A percentile compares a stretch with the other conserved stretches of the same genome.
These are phyloP conservation scores for Sporobolomyces roseus DNA, from an alignment of 768 basidiomycete genomes.

Conservation along the genomic window DNA sequence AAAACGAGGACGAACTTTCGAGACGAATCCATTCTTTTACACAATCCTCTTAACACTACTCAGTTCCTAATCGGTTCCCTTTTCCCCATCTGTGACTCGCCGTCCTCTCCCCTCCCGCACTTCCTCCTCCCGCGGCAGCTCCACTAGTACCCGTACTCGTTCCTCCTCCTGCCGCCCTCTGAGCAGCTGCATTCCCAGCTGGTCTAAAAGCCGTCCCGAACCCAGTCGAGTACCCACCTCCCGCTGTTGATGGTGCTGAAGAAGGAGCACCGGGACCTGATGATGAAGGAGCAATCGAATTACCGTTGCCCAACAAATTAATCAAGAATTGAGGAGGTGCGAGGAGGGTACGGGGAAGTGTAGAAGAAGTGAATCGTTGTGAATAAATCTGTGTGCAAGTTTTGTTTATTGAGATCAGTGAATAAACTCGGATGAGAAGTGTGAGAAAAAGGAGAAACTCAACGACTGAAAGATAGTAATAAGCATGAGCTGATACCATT, in stretches of 20 bases:
- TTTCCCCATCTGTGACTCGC: conserved; percentile 38
- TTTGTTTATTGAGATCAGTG: too few species aligned
- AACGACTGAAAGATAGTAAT: conserved; percentile 57
- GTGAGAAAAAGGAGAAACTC: too few species aligned
- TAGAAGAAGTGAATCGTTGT: neutral
- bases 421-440: too few species aligned
- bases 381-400: neutral
- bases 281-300: conserved; percentile 17
- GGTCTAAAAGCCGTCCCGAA: conserved; percentile 22
- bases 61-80: conserved; percentile 37
- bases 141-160: too few species aligned
- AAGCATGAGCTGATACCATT: conserved; percentile 69
- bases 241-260: neutral
- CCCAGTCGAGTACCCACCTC: conserved; percentile 8
- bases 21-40: too few species aligned
- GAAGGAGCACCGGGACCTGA: neutral
- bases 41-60: conserved; percentile 4
- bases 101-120: conserved; percentile 10
- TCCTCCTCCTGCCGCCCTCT: neutral
- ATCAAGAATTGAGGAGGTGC: conserved; percentile 27
- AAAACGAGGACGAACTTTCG: too few species aligned
- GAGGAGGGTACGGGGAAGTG: neutral
- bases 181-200: neutral
- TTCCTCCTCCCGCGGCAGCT: neutral
- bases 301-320: conserved; percentile 26